Evolutionary conservation across 495 filamentous ascomycete genomes (phyloP), one percentile per base, ranked within the genome.

Genomic region (Aspergillus olivimuriae): DNA sequence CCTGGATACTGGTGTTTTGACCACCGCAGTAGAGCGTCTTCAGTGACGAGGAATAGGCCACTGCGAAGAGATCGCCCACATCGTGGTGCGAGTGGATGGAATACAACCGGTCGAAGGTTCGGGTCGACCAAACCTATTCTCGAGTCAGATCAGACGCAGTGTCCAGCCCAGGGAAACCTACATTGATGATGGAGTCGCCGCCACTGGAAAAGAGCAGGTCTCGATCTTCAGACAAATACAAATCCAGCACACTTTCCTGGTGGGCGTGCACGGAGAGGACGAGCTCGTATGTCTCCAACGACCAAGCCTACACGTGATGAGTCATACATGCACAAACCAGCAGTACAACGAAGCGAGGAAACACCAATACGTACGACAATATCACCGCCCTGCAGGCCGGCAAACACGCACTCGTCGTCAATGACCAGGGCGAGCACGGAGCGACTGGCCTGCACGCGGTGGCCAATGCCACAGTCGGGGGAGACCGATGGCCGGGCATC

Each of bases 71-170:
- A 62, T 98, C 92, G 36, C 92, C 92, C 21, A 96, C 89, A 56
- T 97, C 94, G 62, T 90, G 90, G 26, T 83, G 85, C 22, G 88
- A 92, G 64, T 95, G 94, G 46, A 98, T 87, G 23, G 89, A 86
- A 66, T 89, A 95, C 0, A 91, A 67, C n/a, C 77, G 73, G 28
- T 70, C 65, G 51, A 84, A 81, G n/a, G 72, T 77, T 14, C 63
- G 55, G 3, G 77, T 75, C 44, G 68, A 68, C 82, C 82, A 85
- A n/a, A 84, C 79, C 79, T 84, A 41, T n/a, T n/a, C n/a, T n/a
- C n/a, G n/a, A n/a, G n/a, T n/a, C n/a, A n/a, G n/a, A n/a, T n/a
- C n/a, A n/a, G n/a, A n/a, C n/a, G n/a, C n/a, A n/a, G n/a, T n/a
- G n/a, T n/a, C n/a, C n/a, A n/a, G n/a, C n/a, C n/a, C n/a, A n/a